Base-by-base conservation (phyloP, 2,329 filamentous ascomycete genomes). In the Westerdykella ornata region DNA sequence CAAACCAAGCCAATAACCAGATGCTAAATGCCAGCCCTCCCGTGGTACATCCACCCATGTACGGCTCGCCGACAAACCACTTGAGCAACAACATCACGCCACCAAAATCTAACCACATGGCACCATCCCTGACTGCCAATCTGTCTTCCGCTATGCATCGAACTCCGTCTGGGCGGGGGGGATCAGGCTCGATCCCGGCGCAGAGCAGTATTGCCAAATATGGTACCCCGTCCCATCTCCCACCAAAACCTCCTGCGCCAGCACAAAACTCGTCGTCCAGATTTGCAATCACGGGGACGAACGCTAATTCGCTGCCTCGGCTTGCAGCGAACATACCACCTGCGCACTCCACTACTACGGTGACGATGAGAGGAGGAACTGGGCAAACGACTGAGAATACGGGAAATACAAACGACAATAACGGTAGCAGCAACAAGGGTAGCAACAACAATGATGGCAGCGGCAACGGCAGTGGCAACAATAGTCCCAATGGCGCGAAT, bases 181-280 rank as follows among this genome's bases (percentile, higher is more conserved):
- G 4, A 7, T 26, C 22, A 26, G 12, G 30, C 30, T 33, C 30
- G 30, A 15, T 56, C 14, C 52, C 56, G 18, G 57, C 56, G 41
- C 66, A 70, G 43, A 74, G 68, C 54, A 72, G 70, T 49, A 73
- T 77, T 39, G 72, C 74, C n/a, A 77, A 77, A 49, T 78, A 73
- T 61, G 75, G 74, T 20, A 73, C 74, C 22, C 72, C 74, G 4
- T 63, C 74, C 13, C 73, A 74, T 38, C 62, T 78, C 33, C 75
- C 75, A 35, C 69, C 74, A 8, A 78, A 77, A 52, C 75, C 75
- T 28, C 74, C 75, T 31, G 71, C 73, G 35, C 62, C 71, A 3
- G 59, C 58, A 9, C 66, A 54, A 22, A 45, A 53, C 32, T 46
- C 48, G 43, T 42, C 59, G 17, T 54, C 57, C 4, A 63, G 62